Base-by-base conservation (phyloP, 2,329 filamentous ascomycete genomes). In the Penicillium sp. region DNA sequence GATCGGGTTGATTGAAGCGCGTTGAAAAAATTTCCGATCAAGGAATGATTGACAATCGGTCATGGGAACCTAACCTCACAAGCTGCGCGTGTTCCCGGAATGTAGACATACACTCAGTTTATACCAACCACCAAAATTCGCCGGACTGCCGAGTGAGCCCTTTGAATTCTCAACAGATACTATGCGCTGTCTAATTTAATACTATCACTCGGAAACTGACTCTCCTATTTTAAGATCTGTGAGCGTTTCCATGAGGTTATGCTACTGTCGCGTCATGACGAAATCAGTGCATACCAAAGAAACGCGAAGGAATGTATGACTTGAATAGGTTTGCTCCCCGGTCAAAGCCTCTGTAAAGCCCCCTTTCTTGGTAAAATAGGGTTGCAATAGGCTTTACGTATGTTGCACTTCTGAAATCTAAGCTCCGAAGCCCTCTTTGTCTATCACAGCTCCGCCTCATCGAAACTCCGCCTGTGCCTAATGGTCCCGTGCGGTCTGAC, bases 331-430 rank as follows among this genome's bases (percentile, higher is more conserved):
- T 8, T 34, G 31, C 31, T 41, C 28, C 45, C 34, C 35, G 37
- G 45, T 41, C 37, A 34, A 39, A 35, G 38, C 39, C 35, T 51
- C 58, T 31, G 5, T 5, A 28, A 45, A 11, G 20, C 22, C 17
- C 55, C 61, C 61, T 61, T 63, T 43, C 50, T 41, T 55, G 17
- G 22, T 4, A 39, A 22, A 20, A 58, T 56, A 50, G 34, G 49
- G 59, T 57, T 57, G 55, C 58, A 55, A 15, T 22, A 22, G 35
- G 22, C 25, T 48, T 8, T 25, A 17, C 25, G 48, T 48, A 49
- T 31, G 61, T 57, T 52, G 57, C 50, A 56, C 15, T 50, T 60
- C 22, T 54, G 51, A 17, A 42, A 55, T 41, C 34, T 22, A 39
- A 49, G 17, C 22, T 12, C 17, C n/a, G n/a, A 25, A 38, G 22